Conservation (phyloP, 2,329 filamentous ascomycete genomes). For the Neonectria neomacrospora region DNA sequence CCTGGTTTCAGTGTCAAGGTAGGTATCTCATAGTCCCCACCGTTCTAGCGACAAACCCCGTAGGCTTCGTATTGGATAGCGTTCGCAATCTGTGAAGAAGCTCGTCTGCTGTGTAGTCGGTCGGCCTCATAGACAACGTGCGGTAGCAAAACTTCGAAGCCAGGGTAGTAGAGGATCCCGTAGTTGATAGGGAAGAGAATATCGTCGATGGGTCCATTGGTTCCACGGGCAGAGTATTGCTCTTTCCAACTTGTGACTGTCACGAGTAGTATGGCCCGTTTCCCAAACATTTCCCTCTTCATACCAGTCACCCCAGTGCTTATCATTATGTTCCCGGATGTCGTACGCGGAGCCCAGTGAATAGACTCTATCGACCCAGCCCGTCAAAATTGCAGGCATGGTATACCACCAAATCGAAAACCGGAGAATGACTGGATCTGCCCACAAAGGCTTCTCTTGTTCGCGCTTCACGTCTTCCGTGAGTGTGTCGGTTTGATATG, state of each 20-base stretch:
- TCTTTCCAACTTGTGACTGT: constrained; percentile 13
- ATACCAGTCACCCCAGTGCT: constrained; percentile 28
- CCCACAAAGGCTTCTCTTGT: constrained; percentile 32
- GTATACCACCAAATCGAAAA: constrained; percentile 32
- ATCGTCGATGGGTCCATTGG: constrained; percentile 25
- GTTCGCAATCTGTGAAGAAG: constrained; percentile 21
- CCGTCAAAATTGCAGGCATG: constrained; percentile 30
- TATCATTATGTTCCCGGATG: constrained; percentile 16
- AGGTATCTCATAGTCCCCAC: constrained; percentile 30
- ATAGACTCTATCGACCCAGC: constrained; percentile 28
- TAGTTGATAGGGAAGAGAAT: constrained; percentile 27
- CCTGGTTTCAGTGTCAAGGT: constrained; percentile 13
- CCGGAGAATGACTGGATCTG: constrained; percentile 26
- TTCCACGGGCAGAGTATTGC: constrained; percentile 25
- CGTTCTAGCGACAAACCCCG: constrained; percentile 24
- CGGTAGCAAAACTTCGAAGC: constrained; percentile 26
- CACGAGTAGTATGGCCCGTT: constrained; percentile 21
- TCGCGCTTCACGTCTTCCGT: constrained; percentile 28
- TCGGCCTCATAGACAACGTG: constrained; percentile 21
- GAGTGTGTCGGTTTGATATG: constrained; percentile 15
- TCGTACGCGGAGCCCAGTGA: constrained; percentile 28
- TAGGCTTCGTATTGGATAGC: constrained; percentile 8
- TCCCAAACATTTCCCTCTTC: constrained; percentile 26
- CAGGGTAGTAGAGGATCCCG: constrained; percentile 25
- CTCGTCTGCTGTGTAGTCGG: background rate